Conservation (phyloP, 495 filamentous ascomycete species). For the Lophium mytilinum region DNA sequence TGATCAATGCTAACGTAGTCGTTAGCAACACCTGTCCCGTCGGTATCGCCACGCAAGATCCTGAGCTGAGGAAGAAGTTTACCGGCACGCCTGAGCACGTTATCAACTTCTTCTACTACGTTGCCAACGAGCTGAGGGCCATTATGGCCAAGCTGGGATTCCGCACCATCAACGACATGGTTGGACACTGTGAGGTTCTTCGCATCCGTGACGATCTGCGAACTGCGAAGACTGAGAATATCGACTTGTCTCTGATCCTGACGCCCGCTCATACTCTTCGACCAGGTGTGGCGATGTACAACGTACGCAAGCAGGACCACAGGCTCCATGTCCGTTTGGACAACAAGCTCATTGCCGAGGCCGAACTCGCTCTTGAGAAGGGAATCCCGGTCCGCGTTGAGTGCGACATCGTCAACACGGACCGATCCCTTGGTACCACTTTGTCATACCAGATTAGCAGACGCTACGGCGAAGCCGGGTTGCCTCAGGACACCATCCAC, state of each 20-base stretch:
- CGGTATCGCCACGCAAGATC: slow-evolving; percentile 95
- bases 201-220: slow-evolving; percentile 83
- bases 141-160: slow-evolving; percentile 98
- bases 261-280: slow-evolving; percentile 94
- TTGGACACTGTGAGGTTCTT: slow-evolving; percentile 84
- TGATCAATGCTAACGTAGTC: slow-evolving; percentile 26
- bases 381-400: slow-evolving; percentile 92
- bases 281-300: slow-evolving; percentile 95
- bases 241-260: slow-evolving; percentile 91
- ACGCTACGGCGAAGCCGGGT: slow-evolving; percentile 79
- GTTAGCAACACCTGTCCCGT: slow-evolving; percentile 85
- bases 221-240: slow-evolving; percentile 82
- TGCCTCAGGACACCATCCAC: slow-evolving; percentile 93
- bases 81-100: slow-evolving; percentile 91
- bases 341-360: slow-evolving; percentile 97
- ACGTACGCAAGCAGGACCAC: slow-evolving; percentile 98
- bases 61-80: slow-evolving; percentile 92
- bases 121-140: slow-evolving; percentile 93
- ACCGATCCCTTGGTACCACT: slow-evolving; percentile 89
- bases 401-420: slow-evolving; percentile 97
- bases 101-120: slow-evolving; percentile 99
- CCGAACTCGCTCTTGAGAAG: slow-evolving; percentile 93
- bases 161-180: slow-evolving; percentile 97
- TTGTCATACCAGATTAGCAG: slow-evolving; percentile 95
- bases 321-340: slow-evolving; percentile 87